A percentile compares a stretch with the other conserved stretches of the same genome.
Conservation (phyloP, 2,329 filamentous ascomycete genomes). For the Ophiostoma triangulosporum region DNA sequence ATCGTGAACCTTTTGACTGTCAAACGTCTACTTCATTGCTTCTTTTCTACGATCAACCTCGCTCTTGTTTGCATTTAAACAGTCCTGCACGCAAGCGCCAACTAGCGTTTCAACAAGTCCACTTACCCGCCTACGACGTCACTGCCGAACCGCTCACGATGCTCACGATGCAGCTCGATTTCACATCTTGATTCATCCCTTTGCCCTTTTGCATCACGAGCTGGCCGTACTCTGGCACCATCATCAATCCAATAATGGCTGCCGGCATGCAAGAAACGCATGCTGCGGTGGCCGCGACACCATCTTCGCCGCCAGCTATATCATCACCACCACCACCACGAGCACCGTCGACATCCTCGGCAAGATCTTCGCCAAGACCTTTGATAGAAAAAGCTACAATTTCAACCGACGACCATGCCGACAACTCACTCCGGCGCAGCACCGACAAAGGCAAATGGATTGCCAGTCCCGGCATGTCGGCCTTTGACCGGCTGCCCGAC, state of each 20-base stretch:
- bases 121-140: background rate
- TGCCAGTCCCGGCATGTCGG: conserved; percentile 12
- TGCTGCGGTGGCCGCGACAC: background rate
- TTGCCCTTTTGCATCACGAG: background rate
- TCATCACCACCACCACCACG: background rate
- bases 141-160: background rate
- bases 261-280: background rate
- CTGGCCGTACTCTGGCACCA: background rate
- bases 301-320: background rate
- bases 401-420: background rate
- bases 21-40: background rate
- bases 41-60: background rate
- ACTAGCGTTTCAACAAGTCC: background rate
- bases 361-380: background rate
- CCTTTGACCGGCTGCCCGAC: conserved; percentile 47
- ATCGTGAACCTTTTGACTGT: background rate
- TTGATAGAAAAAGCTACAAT: background rate
- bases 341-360: background rate
- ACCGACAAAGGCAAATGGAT: background rate
- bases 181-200: background rate
- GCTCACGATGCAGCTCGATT: background rate
- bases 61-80: background rate
- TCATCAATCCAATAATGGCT: background rate
- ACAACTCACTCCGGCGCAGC: background rate
- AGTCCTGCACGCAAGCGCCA: background rate